These are phyloP conservation scores for Trebouxia sp. DNA, from an alignment of 139 green algal genomes.

Conservation along the genomic window DNA sequence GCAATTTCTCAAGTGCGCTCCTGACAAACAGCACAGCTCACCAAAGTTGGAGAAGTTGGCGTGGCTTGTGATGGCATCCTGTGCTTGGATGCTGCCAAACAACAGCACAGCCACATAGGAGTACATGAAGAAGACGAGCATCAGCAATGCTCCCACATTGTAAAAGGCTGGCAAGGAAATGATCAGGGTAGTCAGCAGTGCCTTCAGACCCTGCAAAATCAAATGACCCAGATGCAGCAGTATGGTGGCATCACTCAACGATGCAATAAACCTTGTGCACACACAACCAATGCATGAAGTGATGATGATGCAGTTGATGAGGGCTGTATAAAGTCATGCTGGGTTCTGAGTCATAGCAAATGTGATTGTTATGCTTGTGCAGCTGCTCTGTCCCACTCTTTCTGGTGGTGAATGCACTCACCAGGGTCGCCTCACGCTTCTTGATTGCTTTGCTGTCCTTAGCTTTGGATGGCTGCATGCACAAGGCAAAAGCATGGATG, in stretches of 20 bases:
- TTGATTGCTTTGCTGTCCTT: background rate
- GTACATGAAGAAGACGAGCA: slow-evolving; percentile 83
- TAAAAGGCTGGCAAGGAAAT: slow-evolving; percentile 76
- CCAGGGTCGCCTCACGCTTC: background rate
- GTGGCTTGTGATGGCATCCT: slow-evolving; percentile 58
- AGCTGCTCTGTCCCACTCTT: background rate
- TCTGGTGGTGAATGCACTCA: background rate
- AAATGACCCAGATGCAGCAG: too few species aligned
- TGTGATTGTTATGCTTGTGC: too few species aligned
- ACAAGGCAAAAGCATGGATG: background rate
- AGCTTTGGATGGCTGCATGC: slow-evolving; percentile 4
- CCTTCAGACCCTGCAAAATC: slow-evolving; percentile 58
- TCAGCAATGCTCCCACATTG: slow-evolving; percentile 76
- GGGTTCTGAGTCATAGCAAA: too few species aligned
- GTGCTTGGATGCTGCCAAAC: slow-evolving; percentile 49
- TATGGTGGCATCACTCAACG: too few species aligned
- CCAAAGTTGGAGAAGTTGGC: slow-evolving; percentile 66
- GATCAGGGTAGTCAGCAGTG: slow-evolving; percentile 73
- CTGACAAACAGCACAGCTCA: too few species aligned
- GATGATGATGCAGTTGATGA: too few species aligned
- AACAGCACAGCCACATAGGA: slow-evolving; percentile 74
- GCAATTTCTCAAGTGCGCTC: too few species aligned
- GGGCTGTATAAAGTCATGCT: too few species aligned
- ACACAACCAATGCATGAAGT: too few species aligned
- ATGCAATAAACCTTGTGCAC: too few species aligned